Conservation (phyloP, 2,329 filamentous ascomycete genomes). For the Chalaropsis ovoidea region DNA sequence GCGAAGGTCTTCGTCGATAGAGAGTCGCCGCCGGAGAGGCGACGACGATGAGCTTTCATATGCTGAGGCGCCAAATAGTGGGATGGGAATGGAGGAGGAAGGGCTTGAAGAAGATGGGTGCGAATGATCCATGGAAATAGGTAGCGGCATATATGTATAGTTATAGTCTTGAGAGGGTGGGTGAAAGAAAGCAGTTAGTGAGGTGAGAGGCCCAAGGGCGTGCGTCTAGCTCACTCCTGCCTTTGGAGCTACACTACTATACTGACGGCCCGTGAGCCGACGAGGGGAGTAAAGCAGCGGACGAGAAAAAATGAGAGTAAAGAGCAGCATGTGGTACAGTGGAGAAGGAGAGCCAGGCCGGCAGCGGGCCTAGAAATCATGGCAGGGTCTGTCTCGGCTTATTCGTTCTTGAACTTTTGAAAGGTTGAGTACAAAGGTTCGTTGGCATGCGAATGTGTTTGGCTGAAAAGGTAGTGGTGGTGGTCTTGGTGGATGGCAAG, state of each 20-base stretch:
- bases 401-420: neutral
- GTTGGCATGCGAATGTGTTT: neutral
- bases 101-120: constrained; percentile 4
- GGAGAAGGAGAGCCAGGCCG: constrained; percentile 10
- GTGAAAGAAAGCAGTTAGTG: neutral
- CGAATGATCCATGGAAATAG: constrained; percentile 19
- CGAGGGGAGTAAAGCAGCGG: neutral
- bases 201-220: neutral
- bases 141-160: constrained; percentile 20
- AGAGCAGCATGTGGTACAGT: neutral
- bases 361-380: constrained; percentile 9
- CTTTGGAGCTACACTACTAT: neutral
- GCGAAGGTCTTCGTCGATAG: constrained; percentile 46
- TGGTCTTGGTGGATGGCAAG: constrained; percentile 1
- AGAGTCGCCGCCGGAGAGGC: constrained; percentile 40
- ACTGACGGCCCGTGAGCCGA: neutral
- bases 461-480: neutral
- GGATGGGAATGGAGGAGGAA: neutral
- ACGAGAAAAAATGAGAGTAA: constrained; percentile 10
- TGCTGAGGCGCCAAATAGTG: constrained; percentile 6
- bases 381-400: neutral
- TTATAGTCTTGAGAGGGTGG: neutral
- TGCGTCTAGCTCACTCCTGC: constrained; percentile 13
- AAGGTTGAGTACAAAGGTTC: neutral
- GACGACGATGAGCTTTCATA: constrained; percentile 24